A percentile compares a stretch with the other conserved stretches of the same genome.
phyloP scores from a whole-genome alignment of 1,284 basidiomycete genomes.

The Melanopsichium pennsylvanicum region DNA sequence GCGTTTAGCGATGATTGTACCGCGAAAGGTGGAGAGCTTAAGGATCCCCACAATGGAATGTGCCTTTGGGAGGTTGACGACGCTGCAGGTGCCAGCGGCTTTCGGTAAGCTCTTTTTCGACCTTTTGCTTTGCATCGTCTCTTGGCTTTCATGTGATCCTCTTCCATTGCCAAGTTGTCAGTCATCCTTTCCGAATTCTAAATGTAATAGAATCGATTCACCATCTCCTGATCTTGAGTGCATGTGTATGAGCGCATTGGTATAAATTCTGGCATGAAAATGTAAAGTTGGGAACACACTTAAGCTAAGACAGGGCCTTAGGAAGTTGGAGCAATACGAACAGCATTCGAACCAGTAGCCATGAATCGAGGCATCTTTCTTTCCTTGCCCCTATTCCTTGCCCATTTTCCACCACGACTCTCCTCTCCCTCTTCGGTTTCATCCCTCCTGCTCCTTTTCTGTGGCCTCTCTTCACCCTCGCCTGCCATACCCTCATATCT shows the following conservation, averaged over 20 bases:
- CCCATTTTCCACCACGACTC: conserved; percentile 22
- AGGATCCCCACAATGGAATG: conserved; percentile 19
- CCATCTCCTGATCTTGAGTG: not conserved
- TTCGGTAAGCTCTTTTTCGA: too few relatives aligned
- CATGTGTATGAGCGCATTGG: conserved; percentile 6
- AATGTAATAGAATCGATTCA: conserved; percentile 6
- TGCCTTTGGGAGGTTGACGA: conserved; percentile 39
- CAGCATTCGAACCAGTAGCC: conserved; percentile 51
- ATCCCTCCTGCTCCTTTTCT: conserved; percentile 14
- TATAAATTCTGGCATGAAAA: conserved; percentile 12
- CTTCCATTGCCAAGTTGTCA: too few relatives aligned
- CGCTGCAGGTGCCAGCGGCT: conserved; percentile 8
- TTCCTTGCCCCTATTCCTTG: conserved; percentile 13
- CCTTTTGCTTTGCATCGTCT: too few relatives aligned
- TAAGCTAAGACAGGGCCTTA: not conserved
- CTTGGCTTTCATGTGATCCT: too few relatives aligned
- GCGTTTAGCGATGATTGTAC: conserved; percentile 23
- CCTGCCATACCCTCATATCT: conserved; percentile 12
- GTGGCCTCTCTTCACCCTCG: conserved; percentile 5
- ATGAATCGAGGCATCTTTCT: conserved; percentile 42
- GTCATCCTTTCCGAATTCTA: not conserved
- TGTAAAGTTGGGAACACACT: not conserved
- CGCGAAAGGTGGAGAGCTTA: conserved; percentile 16
- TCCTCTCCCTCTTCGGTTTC: conserved; percentile 3
- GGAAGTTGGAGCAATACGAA: conserved; percentile 43